Evolutionary conservation across 176 grass and related monocot species (phyloP).

Genomic region (Carex cristatella): DNA sequence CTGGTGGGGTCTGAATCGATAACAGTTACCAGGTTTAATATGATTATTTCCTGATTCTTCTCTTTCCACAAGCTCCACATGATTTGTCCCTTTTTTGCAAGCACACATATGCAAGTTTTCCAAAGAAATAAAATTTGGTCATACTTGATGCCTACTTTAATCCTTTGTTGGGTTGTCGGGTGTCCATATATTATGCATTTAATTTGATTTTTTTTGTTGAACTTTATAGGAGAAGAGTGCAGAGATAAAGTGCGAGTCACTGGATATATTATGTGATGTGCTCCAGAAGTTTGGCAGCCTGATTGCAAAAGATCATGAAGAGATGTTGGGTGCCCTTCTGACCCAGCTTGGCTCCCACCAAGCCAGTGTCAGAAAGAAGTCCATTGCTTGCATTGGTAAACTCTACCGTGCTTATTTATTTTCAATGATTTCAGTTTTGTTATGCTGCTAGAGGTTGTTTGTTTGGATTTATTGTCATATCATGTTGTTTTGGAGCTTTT

Average conservation of each 20-base stretch:
- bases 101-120: not conserved
- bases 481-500: not conserved
- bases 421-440: not conserved
- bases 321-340: constrained; percentile 65
- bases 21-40: not conserved
- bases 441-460: not conserved
- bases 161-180: not conserved
- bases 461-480: not conserved
- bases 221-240: constrained; percentile 72
- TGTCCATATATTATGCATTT: not conserved
- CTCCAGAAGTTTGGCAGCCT: constrained; percentile 87
- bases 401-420: not conserved
- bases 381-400: constrained; percentile 88
- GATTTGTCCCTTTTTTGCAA: not conserved
- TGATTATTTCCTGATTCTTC: not conserved
- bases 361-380: constrained; percentile 92
- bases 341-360: constrained; percentile 73
- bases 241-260: constrained; percentile 91
- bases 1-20: not conserved
- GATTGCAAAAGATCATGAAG: constrained; percentile 77
- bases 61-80: not conserved
- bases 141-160: not conserved
- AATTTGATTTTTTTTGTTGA: not conserved
- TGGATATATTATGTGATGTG: constrained; percentile 90
- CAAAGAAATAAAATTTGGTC: not conserved